A percentile compares a stretch with the other conserved stretches of the same genome.
Evolutionary conservation across 1,284 basidiomycete genomes (phyloP).

Genomic region (Rhodofomes roseus): DNA sequence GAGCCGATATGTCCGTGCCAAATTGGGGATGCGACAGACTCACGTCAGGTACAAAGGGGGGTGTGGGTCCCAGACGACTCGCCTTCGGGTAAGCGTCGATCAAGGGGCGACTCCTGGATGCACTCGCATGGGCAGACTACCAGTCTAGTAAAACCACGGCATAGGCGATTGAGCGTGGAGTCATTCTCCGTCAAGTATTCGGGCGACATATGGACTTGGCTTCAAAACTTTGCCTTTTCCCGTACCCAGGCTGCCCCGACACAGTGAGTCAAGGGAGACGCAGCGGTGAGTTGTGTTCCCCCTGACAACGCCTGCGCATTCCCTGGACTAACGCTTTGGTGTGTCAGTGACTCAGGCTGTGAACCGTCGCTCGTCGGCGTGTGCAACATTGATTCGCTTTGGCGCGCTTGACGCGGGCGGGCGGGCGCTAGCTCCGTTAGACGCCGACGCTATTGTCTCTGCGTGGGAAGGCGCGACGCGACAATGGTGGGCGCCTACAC

Average conservation of each 20-base stretch:
- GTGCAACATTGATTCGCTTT: neutral
- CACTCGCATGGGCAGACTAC: no score
- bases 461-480: slow-evolving; percentile 15
- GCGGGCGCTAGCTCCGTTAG: neutral
- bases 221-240: no score
- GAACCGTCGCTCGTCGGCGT: neutral
- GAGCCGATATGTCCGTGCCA: no score
- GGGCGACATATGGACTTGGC: no score
- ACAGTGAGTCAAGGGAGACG: neutral
- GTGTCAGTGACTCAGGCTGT: neutral
- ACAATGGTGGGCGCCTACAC: slow-evolving; percentile 15
- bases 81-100: no score
- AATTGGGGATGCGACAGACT: no score
- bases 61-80: no score
- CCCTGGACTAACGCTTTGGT: neutral
- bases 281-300: neutral
- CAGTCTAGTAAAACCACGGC: no score
- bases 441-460: slow-evolving; percentile 10
- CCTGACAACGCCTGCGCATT: neutral
- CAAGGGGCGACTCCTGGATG: no score
- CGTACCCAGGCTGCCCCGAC: neutral
- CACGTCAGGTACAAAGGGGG: no score
- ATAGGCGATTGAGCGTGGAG: no score
- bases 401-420: neutral
- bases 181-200: no score